phyloP scores from a whole-genome alignment of 768 basidiomycete species.

The Auriculariales sp. region DNA sequence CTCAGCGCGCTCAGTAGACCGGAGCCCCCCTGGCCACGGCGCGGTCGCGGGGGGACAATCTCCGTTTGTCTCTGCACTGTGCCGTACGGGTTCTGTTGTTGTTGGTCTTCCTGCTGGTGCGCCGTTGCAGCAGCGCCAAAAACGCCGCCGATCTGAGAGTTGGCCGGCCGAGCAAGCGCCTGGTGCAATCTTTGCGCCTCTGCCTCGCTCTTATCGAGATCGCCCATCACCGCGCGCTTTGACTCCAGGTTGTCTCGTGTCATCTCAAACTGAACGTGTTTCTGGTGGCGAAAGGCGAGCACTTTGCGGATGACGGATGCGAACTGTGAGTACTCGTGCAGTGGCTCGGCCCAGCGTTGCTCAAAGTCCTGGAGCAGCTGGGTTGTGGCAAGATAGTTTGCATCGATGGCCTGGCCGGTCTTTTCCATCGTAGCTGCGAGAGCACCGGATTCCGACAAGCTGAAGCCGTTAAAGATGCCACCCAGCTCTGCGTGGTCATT shows the following conservation, averaged over 20 bases:
- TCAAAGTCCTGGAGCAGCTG: constrained; percentile 89
- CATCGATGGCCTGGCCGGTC: constrained; percentile 91
- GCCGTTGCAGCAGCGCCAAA: constrained; percentile 11
- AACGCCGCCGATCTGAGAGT: constrained; percentile 15
- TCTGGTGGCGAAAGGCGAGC: constrained; percentile 89
- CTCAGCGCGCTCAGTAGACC: constrained; percentile 82
- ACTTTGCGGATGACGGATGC: constrained; percentile 88
- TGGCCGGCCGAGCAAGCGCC: constrained; percentile 49
- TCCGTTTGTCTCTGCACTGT: background rate
- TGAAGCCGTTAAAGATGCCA: constrained; percentile 84
- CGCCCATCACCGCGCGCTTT: constrained; percentile 73
- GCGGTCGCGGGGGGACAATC: constrained; percentile 55
- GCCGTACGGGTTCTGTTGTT: background rate
- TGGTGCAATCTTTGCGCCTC: constrained; percentile 84
- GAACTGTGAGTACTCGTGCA: constrained; percentile 93
- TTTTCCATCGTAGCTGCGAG: constrained; percentile 84
- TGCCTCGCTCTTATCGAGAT: constrained; percentile 82
- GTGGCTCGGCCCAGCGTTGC: constrained; percentile 86
- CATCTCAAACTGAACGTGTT: constrained; percentile 96
- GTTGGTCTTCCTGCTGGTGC: constrained; percentile 10
- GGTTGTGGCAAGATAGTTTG: constrained; percentile 85
- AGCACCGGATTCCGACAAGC: constrained; percentile 64
- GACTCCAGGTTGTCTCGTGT: constrained; percentile 80
- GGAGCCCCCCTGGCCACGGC: constrained; percentile 39
- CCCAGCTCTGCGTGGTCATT: constrained; percentile 87